phyloP scores from a whole-genome alignment of 495 filamentous ascomycete genomes.

The Lasiosphaeriaceae sp. region DNA sequence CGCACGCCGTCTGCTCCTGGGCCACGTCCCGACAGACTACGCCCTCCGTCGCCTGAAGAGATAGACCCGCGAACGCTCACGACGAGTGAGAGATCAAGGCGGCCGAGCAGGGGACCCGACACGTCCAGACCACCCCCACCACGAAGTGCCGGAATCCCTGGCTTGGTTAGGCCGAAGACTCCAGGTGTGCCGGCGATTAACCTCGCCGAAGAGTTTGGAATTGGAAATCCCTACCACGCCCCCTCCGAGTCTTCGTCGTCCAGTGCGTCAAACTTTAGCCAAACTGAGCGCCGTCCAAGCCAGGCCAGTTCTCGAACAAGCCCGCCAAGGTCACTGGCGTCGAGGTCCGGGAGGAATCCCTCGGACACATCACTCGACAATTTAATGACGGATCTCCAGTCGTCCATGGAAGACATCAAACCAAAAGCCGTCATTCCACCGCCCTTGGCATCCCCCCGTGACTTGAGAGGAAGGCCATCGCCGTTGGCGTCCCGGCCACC shows the following conservation, averaged over 20 bases:
- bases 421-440: conserved; percentile 18
- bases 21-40: conserved; percentile 32
- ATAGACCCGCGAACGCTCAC: conserved; percentile 13
- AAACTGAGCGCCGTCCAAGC: conserved; percentile 44
- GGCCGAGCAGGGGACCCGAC: conserved; percentile 47
- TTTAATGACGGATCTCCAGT: conserved; percentile 51
- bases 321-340: conserved; percentile 45
- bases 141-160: conserved; percentile 26
- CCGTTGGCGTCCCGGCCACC: conserved; percentile 25
- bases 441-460: conserved; percentile 20
- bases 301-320: conserved; percentile 73
- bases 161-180: conserved; percentile 32
- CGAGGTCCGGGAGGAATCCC: conserved; percentile 33
- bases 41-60: conserved; percentile 27
- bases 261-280: conserved; percentile 58
- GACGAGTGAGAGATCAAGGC: conserved; percentile 28
- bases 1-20: conserved; percentile 47
- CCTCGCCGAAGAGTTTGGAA: conserved; percentile 48
- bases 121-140: conserved; percentile 46
- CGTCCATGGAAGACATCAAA: conserved; percentile 40
- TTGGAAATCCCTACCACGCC: conserved; percentile 56
- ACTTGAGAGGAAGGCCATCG: conserved; percentile 15
- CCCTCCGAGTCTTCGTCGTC: conserved; percentile 66
- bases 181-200: conserved; percentile 41
- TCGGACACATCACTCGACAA: conserved; percentile 43